Evolutionary conservation across 331 rosid species (phyloP), one percentile per base, ranked within the genome.

Genomic region (Acacia concinna): DNA sequence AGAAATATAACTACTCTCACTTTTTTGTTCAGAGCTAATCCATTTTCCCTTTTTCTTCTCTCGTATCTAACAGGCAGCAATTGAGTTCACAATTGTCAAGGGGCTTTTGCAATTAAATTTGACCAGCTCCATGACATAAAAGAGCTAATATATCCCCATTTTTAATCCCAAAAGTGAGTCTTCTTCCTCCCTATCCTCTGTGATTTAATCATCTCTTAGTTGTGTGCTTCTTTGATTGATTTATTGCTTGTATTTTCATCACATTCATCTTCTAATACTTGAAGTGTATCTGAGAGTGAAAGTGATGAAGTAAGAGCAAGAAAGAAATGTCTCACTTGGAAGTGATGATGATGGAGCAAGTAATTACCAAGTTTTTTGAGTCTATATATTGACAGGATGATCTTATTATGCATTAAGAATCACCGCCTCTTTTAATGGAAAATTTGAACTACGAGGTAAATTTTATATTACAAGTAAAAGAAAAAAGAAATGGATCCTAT

Each of bases 331-430:
- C 23, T 47, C 2, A 5, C 56, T 23, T 14, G 21, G 5, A 17
- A 47, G 21, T 47, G 56, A 47, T 6, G 56, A 47, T 6, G 21
- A 47, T 1, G 21, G 21, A 18, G 21, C 54, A 17, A 17, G 21
- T 18, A 18, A 5, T 17, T 4, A 47, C 6, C 23, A 18, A 18
- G 21, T 47, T 47, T 47, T 3, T 46, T 13, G 20, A 44, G 20
- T 44, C 17, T 14, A 5, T 44, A 14, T 1, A 44, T 20, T 13
- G 20, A 18, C 20, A 70, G 68, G 85, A 83, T 84, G 72, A 21
- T 14, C 59, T 2, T 5, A 34, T 15, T 17, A 10, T 1, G 9
- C 14, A 32, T 17, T 15, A 7, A 32, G 6, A 64, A 8, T 43
- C n/a, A 8, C 40, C 1, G 9, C 1, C 9, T 37, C 9, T 38